Evolutionary conservation across 2,329 filamentous ascomycete species (phyloP), one percentile per base, ranked within the genome.

Genomic region (Cadophora sp.): DNA sequence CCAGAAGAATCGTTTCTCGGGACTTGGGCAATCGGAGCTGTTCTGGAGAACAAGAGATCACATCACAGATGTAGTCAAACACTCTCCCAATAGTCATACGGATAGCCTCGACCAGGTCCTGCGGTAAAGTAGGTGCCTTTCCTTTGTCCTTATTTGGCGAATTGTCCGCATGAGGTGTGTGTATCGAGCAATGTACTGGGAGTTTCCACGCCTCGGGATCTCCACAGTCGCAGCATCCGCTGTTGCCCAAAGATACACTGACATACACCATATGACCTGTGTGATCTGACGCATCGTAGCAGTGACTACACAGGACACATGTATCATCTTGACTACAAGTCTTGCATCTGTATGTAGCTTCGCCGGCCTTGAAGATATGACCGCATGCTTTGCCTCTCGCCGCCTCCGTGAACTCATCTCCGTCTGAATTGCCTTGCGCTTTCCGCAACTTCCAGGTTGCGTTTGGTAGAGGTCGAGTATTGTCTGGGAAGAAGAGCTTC

Each of bases 41-140:
- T 81, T 99, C 97, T 0, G 97, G 97, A 1, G 95, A 97, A 81
- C 97, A 99, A 2, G 96, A 98, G 72, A 98, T 94, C 69, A 99
- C 94, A 82, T 99, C 96, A 81, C 95, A 97, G 71, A 99, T 90
- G 78, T 97, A 99, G 81, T 99, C 96, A 70, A 98, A 87, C 12
- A 90, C 91, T 68, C 93, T 87, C 1, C 92, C 89, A 71, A 99
- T 90, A 0, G 96, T 98, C 85, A 92, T 93, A 65, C 90, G 88
- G 69, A 98, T 93, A 75, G 89, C 91, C 67, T 89, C 84, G 37
- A 92, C 82, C 63, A 98, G 85, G 51, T 97, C 93, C 37, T 88
- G 84, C 0, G 96, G 93, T 60, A 97, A 81, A 5, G 80, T 83
- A 58, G 84, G 82, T 55, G 84, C 83, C 76, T 87, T 85, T 76